These are phyloP conservation scores for Dictyostelium purpureum DNA, from an alignment of 78 protist species.

Conservation along the genomic window DNA sequence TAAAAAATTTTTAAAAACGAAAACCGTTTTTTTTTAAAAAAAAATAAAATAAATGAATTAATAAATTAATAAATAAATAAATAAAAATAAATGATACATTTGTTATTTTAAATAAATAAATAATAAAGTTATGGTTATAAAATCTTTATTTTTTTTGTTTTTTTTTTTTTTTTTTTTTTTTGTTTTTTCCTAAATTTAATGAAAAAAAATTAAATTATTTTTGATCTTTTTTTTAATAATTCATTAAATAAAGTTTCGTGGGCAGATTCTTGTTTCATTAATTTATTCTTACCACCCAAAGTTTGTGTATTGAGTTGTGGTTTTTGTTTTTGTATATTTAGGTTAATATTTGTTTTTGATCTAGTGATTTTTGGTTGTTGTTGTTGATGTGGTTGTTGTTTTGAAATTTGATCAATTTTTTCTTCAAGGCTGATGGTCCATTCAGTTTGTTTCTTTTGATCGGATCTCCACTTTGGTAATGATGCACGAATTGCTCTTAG, in stretches of 20 bases:
- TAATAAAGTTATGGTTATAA: too few relatives aligned
- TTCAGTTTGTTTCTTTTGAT: conserved; percentile 79
- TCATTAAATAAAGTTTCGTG: conserved; percentile 16
- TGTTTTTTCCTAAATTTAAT: too few relatives aligned
- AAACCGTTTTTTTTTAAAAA: too few relatives aligned
- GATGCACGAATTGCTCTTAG: conserved; percentile 64
- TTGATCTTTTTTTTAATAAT: conserved; percentile 54
- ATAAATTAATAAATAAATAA: too few relatives aligned
- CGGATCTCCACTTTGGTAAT: conserved; percentile 80
- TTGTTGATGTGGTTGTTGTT: conserved; percentile 5
- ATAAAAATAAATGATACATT: too few relatives aligned
- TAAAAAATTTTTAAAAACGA: too few relatives aligned
- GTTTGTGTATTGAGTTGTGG: background rate
- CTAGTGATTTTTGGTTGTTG: background rate
- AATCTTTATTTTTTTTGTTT: too few relatives aligned
- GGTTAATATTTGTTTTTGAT: background rate
- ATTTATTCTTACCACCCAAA: background rate
- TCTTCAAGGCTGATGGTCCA: conserved; percentile 53
- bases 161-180: too few relatives aligned
- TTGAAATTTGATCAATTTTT: conserved; percentile 39
- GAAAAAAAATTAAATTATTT: conserved; percentile 8
- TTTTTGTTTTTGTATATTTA: background rate
- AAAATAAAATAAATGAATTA: too few relatives aligned
- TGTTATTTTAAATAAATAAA: too few relatives aligned
- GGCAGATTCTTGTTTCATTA: background rate